Conservation (phyloP, 306 rosid genomes). For the Lagenaria siceraria region DNA sequence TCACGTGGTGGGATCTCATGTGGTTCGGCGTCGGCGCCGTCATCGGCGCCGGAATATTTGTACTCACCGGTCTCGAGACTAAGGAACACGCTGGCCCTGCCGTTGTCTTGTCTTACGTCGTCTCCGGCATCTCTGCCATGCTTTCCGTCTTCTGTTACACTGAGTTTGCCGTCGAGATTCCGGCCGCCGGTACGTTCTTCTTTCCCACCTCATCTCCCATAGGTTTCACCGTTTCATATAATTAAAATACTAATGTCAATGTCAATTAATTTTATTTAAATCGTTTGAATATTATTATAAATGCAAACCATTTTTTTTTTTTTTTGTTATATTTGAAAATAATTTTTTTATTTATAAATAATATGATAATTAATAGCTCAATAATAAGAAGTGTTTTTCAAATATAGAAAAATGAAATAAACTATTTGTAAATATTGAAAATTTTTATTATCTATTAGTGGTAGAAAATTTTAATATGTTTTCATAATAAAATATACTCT, state of each 20-base stretch:
- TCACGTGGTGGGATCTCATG: slow-evolving; percentile 87
- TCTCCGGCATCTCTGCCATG: slow-evolving; percentile 79
- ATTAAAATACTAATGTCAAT: not conserved
- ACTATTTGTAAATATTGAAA: too few relatives aligned
- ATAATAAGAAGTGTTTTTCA: too few relatives aligned
- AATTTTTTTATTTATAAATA: too few relatives aligned
- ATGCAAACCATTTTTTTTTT: too few relatives aligned
- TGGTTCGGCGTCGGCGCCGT: slow-evolving; percentile 87
- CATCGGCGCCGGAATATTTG: slow-evolving; percentile 75
- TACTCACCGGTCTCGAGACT: slow-evolving; percentile 76
- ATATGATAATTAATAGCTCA: too few relatives aligned
- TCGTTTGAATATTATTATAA: too few relatives aligned
- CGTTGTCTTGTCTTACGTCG: slow-evolving; percentile 52
- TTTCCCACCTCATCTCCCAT: not conserved
- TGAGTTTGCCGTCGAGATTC: slow-evolving; percentile 84
- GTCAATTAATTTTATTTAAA: not conserved
- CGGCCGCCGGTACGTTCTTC: slow-evolving; percentile 50
- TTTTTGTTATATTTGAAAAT: too few relatives aligned
- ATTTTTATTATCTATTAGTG: too few relatives aligned
- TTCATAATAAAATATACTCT: too few relatives aligned
- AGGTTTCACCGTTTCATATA: not conserved
- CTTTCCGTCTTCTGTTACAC: slow-evolving; percentile 90
- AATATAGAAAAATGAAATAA: too few relatives aligned
- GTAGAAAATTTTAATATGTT: too few relatives aligned
- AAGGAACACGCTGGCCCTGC: slow-evolving; percentile 36